Evolutionary conservation across 371 early-diverging fungal genomes (phyloP), one percentile per base, ranked within the genome.

Genomic region (Mortierella sp.): DNA sequence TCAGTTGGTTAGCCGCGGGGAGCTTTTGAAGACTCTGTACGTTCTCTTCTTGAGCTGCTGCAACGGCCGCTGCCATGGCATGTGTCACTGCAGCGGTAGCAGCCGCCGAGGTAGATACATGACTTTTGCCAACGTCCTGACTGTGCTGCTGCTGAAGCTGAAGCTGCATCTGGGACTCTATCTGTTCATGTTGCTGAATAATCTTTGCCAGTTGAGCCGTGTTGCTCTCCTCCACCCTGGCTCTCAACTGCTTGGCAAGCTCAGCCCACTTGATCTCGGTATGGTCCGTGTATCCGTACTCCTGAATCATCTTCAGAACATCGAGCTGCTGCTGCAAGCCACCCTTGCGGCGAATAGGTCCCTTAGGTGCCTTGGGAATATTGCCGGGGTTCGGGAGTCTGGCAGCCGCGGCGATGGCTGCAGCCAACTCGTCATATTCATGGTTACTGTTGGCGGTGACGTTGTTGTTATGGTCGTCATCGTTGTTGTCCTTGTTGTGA

Each of bases 251-350:
- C 24, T 69, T 60, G 14, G 76, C 76, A 39, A 76, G 69, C 17
- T 76, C 70, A 4, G 58, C 52, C 76, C 76, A 76, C 17, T 58
- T 60, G 39, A 76, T 76, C 8, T 76, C 76, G 6, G 69, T 69
- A 37, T 76, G 76, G 41, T 76, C 76, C 4, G 61, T 69, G 32
- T 69, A 70, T 3, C 58, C 76, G 26, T 61, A 64, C 21, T 64
- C 70, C 11, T 60, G 76, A 27, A 76, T 76, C 58, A 70, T 69
- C 24, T 59, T 57, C 37, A 76, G 76, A 14, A 65, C 65, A 28
- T 76, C 76, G 34, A 76, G 24, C 49, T 76, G 76, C 30, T 76
- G 76, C 6, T 76, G 76, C 34, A 76, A 54, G 17, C 76, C 76
- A 37, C 70, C 60, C 11, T 69, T 69, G 32, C 76, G 76, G 8